Evolutionary conservation across 2,329 filamentous ascomycete genomes (phyloP), one percentile per base, ranked within the genome.

Genomic region (Aureobasidium sp.): DNA sequence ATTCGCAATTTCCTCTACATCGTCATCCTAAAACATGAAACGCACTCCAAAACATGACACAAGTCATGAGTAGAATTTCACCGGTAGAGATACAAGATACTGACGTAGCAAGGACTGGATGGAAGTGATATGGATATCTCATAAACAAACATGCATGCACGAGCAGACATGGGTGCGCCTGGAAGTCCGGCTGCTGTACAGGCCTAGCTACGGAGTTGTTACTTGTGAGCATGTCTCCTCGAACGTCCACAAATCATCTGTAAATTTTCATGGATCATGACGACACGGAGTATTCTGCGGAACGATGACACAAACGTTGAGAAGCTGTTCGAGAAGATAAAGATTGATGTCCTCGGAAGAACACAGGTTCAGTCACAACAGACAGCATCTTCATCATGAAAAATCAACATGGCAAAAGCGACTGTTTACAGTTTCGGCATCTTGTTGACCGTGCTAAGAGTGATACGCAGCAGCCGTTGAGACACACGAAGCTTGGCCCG

Each of bases 401-500:
- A 45, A 12, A 29, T 57, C 53, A 57, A 42, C 51, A 41, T 20
- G 9, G 39, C 53, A 56, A 45, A 56, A 29, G 53, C 34, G 31
- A 34, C 20, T 58, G 42, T 48, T 47, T 57, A 57, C 53, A 29
- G 11, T 34, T 15, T 48, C 56, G 56, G 56, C 56, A 48, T 37
- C 22, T 57, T 51, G 57, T 51, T 60, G 57, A 25, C 45, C 22
- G 57, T 22, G 57, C 34, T 39, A 51, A 42, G 31, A 41, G 45
- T 49, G 45, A 51, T 47, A 37, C 42, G 55, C 55, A 59, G 42
- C 31, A 27, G 55, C 55, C 55, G 57, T 60, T 60, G 57, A 60
- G 57, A 41, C 57, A 51, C 17, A 34, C 17, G 34, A 60, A 60
- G 57, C 57, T 60, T 51, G 57, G 57, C 27, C 45, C 57, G 57